Evolutionary conservation across 257 asterid genomes (phyloP).

Genomic region (Perilla frutescens): DNA sequence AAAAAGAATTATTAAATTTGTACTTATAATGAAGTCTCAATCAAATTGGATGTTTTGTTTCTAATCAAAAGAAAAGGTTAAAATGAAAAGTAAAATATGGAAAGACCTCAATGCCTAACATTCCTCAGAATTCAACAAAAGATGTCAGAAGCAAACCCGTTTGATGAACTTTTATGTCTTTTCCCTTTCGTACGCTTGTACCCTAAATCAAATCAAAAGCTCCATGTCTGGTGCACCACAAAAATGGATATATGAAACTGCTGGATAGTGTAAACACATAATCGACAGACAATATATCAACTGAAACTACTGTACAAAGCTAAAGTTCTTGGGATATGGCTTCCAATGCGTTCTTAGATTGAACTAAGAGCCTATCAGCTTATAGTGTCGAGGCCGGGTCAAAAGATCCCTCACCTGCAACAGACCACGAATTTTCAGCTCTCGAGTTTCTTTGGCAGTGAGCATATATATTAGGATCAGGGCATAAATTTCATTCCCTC

Average conservation of each 20-base stretch:
- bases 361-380: neutral
- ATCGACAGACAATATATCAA: conserved; percentile 14
- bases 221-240: conserved; percentile 5
- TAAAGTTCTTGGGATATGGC: neutral
- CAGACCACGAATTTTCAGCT: conserved; percentile 8
- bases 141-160: neutral
- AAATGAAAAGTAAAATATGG: neutral
- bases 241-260: conserved; percentile 24
- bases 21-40: too few relatives aligned
- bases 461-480: neutral
- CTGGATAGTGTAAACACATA: conserved; percentile 16
- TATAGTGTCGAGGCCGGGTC: neutral
- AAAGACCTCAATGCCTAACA: neutral
- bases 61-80: too few relatives aligned
- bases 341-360: neutral
- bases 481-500: neutral
- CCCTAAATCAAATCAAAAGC: conserved; percentile 7
- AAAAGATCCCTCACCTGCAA: conserved; percentile 25
- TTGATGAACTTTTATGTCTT: neutral
- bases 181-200: neutral
- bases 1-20: too few relatives aligned
- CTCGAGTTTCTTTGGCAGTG: neutral
- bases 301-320: conserved; percentile 32
- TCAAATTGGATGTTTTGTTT: too few relatives aligned
- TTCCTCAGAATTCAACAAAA: neutral